Conservation (phyloP, 23 red algal species). For the Agarophyton chilense region DNA sequence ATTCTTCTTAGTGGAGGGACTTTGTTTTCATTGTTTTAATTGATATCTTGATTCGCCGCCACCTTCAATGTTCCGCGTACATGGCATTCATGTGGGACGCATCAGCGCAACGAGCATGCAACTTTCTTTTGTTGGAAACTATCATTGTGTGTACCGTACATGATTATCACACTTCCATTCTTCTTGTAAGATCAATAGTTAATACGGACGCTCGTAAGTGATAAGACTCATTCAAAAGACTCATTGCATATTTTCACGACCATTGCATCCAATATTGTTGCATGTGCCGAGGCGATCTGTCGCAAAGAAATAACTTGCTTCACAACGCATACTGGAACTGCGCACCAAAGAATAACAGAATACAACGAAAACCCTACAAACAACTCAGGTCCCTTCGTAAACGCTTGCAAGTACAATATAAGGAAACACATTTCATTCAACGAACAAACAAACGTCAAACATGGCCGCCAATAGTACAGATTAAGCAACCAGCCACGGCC, state of each 20-base stretch:
- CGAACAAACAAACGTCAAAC: slow-evolving; percentile 82
- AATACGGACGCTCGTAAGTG: background rate
- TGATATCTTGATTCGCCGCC: background rate
- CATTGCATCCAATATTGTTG: slow-evolving; percentile 52
- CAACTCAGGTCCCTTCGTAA: slow-evolving; percentile 21
- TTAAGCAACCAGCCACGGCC: slow-evolving; percentile 45
- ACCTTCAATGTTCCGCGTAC: background rate
- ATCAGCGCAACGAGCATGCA: background rate
- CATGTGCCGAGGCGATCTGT: slow-evolving; percentile 58
- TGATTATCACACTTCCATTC: too few species aligned
- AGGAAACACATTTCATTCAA: slow-evolving; percentile 92
- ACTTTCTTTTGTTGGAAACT: background rate
- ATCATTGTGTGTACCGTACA: too few species aligned
- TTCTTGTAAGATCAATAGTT: too few species aligned
- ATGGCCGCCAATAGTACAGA: slow-evolving; percentile 86
- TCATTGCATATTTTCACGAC: slow-evolving; percentile 11
- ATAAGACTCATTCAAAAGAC: background rate
- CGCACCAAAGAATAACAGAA: background rate
- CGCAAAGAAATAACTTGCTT: slow-evolving; percentile 66
- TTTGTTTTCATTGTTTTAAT: background rate
- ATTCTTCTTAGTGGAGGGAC: background rate
- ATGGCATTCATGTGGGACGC: background rate
- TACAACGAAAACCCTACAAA: slow-evolving; percentile 5
- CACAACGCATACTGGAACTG: slow-evolving; percentile 49
- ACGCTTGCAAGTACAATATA: slow-evolving; percentile 61